Conservation (phyloP, 179 eudicot species). For the Spinacia oleracea region DNA sequence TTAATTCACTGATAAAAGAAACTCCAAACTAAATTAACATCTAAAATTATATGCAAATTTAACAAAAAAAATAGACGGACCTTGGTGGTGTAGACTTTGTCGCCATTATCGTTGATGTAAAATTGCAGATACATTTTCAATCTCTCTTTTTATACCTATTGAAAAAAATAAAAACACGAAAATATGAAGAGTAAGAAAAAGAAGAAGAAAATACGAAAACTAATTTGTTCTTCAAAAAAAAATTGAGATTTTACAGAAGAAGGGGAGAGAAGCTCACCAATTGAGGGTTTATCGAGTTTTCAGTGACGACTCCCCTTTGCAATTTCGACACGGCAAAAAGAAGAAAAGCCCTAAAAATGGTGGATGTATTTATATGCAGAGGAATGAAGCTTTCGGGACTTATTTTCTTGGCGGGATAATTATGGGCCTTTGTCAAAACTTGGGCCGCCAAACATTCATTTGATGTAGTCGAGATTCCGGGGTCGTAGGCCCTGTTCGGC, state of each 20-base stretch:
- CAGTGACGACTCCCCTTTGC: background rate
- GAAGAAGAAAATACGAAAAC: background rate
- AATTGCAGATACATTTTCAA: slow-evolving; percentile 79
- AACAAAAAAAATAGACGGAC: slow-evolving; percentile 4
- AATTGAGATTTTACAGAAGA: no score
- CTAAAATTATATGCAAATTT: background rate
- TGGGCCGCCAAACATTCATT: background rate
- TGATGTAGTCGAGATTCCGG: no score
- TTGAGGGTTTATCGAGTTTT: background rate
- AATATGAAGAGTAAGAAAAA: background rate
- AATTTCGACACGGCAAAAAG: background rate
- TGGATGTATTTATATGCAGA: background rate
- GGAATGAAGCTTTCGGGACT: background rate
- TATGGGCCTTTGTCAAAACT: background rate
- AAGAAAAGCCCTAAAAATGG: slow-evolving; percentile 4
- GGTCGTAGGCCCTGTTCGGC: no score
- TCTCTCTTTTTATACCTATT: background rate
- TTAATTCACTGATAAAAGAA: background rate
- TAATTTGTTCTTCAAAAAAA: no score
- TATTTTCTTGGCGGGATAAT: background rate
- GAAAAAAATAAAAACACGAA: background rate
- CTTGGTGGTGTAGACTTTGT: slow-evolving; percentile 96
- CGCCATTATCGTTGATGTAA: slow-evolving; percentile 90
- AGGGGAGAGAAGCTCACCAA: background rate
- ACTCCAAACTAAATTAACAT: background rate